A percentile compares a stretch with the other conserved stretches of the same genome.
These are phyloP conservation scores for Malassezia vespertilionis DNA, from an alignment of 1,284 basidiomycete species.

Conservation along the genomic window DNA sequence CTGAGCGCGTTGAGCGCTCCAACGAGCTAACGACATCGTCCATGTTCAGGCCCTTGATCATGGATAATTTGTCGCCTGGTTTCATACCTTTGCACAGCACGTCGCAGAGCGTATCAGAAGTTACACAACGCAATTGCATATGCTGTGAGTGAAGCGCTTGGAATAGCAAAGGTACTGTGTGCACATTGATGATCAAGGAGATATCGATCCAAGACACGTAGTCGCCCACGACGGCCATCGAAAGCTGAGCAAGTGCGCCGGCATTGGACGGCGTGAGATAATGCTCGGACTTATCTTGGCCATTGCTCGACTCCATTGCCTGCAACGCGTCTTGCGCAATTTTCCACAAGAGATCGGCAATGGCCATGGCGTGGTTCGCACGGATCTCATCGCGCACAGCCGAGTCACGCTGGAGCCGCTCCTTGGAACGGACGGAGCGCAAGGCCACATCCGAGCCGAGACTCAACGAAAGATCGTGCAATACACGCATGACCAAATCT, in stretches of 20 bases:
- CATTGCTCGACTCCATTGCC: slow-evolving; percentile 44
- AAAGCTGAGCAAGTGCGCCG: slow-evolving; percentile 74
- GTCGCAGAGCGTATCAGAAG: slow-evolving; percentile 66
- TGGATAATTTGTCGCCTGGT: slow-evolving; percentile 75
- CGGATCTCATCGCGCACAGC: slow-evolving; percentile 44
- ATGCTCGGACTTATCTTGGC: slow-evolving; percentile 47
- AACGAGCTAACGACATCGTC: slow-evolving; percentile 28
- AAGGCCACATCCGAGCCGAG: slow-evolving; percentile 44
- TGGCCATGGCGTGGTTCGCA: slow-evolving; percentile 59
- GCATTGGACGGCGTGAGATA: slow-evolving; percentile 55
- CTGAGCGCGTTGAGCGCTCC: slow-evolving; percentile 30
- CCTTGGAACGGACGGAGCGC: slow-evolving; percentile 36
- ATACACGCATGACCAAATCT: slow-evolving; percentile 50
- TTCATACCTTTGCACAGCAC: slow-evolving; percentile 88
- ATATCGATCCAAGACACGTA: slow-evolving; percentile 99
- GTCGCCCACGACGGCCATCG: slow-evolving; percentile 76
- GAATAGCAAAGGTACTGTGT: slow-evolving; percentile 75
- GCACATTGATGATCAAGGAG: slow-evolving; percentile 81
- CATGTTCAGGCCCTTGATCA: slow-evolving; percentile 73
- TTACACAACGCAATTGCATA: slow-evolving; percentile 62
- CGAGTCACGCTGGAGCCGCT: slow-evolving; percentile 43
- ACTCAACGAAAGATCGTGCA: slow-evolving; percentile 43
- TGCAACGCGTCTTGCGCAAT: slow-evolving; percentile 62
- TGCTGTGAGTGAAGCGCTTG: slow-evolving; percentile 55
- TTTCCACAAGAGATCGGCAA: slow-evolving; percentile 75